Evolutionary conservation across 31 red algal genomes (phyloP).

Genomic region (Asparagopsis taxiformis): DNA sequence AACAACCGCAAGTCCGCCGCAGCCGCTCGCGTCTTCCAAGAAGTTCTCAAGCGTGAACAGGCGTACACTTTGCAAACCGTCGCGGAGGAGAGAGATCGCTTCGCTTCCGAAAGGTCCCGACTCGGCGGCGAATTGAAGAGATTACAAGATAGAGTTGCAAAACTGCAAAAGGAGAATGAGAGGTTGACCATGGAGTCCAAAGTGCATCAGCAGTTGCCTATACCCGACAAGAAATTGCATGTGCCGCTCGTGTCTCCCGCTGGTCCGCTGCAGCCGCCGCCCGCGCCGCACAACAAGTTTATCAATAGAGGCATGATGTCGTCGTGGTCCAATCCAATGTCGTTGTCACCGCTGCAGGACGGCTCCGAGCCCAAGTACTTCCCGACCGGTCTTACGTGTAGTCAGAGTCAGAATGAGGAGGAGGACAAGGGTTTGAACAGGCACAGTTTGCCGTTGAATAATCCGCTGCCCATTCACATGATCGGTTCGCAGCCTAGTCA

Average conservation of each 20-base stretch:
- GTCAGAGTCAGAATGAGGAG: not conserved
- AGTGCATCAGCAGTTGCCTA: not conserved
- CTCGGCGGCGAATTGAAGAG: not conserved
- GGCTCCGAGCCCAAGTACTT: not conserved
- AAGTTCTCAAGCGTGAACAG: conserved; percentile 7
- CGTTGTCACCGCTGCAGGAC: not conserved
- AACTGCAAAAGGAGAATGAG: not conserved
- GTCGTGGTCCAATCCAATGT: not conserved
- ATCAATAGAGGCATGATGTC: not conserved
- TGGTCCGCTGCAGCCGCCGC: not conserved
- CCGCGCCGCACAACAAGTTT: not conserved
- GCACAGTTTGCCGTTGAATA: not conserved
- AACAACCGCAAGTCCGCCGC: conserved; percentile 20
- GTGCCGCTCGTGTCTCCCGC: not conserved
- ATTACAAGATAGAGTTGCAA: conserved; percentile 3
- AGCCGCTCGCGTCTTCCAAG: conserved; percentile 8
- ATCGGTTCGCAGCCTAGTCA: not conserved
- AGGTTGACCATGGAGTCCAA: not conserved
- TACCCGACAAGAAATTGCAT: not conserved
- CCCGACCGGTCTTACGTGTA: not conserved
- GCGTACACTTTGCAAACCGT: not conserved
- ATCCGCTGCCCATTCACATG: not conserved
- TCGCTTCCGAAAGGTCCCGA: not conserved
- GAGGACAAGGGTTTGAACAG: not conserved
- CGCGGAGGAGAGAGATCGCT: conserved; percentile 1